Conservation (phyloP, 805 yeast genomes). For the Nakazawaea populi region DNA sequence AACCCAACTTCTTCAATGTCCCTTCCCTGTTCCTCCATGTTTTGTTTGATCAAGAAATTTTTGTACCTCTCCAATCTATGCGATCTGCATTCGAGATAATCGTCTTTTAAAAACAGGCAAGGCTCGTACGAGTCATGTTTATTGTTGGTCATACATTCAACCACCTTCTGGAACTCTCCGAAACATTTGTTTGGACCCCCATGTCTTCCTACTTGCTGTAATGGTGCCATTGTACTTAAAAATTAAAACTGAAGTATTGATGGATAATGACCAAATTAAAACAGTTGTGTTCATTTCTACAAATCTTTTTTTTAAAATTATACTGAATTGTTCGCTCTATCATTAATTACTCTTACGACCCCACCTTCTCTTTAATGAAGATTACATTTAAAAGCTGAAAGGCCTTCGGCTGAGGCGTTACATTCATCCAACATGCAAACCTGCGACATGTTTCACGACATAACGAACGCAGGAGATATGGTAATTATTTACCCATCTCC, state of each 20-base stretch:
- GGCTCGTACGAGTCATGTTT: conserved; percentile 23
- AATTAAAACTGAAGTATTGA: neutral
- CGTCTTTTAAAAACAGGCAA: conserved; percentile 26
- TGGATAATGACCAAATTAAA: neutral
- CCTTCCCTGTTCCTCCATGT: conserved; percentile 22
- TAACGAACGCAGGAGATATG: too few relatives aligned
- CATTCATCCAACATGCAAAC: too few relatives aligned
- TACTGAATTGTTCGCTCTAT: too few relatives aligned
- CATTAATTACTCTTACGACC: too few relatives aligned
- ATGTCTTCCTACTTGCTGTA: conserved; percentile 16
- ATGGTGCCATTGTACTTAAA: conserved; percentile 13
- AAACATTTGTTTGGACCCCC: conserved; percentile 34
- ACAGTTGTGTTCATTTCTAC: too few relatives aligned
- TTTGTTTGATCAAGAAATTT: conserved; percentile 26
- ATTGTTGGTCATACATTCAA: conserved; percentile 31
- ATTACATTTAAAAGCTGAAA: too few relatives aligned
- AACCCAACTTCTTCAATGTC: conserved; percentile 27
- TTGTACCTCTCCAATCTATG: conserved; percentile 30
- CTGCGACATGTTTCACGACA: too few relatives aligned
- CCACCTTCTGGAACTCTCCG: conserved; percentile 29
- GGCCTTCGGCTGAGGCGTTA: too few relatives aligned
- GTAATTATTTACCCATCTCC: too few relatives aligned
- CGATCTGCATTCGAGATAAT: conserved; percentile 32
- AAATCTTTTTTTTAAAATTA: too few relatives aligned
- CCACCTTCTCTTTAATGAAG: too few relatives aligned